Base-by-base conservation (phyloP, 129 eudicot genomes). In the Logfia minima region DNA sequence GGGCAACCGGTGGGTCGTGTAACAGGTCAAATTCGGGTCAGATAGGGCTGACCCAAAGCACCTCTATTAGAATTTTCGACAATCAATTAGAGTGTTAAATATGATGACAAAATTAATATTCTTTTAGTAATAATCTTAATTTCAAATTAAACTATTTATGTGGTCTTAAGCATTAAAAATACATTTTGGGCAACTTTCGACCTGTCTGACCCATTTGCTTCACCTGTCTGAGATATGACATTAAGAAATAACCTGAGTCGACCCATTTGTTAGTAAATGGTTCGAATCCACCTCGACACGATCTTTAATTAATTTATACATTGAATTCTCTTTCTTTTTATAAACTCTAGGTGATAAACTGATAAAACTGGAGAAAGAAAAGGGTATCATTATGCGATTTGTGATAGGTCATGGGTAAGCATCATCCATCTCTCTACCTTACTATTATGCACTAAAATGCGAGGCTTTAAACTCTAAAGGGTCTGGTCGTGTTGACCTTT, bases 391-490 rank as follows among this genome's bases (percentile, higher is more conserved):
- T 6, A 85, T 93, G 82, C 89, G 98, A 24, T 93, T 93, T 59
- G 97, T 93, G 31, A 93, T 93, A 60, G 98, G 98, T 70, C 98
- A 93, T 87, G 92, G 98, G 98, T 93, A 61, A 41, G 88, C n/a
- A 10, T 19, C 70, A 66, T 18, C 45, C 59, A 10, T 35, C 24
- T 48, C 23, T 5, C 53, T 43, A 55, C 76, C 73, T 70, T 64
- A 4, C 2, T 17, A 3, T 28, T 65, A 59, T 59, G 53, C 60
- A 21, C 14, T 19, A 48, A 62, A 81, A 60, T 29, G 4, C 11
- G 32, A 70, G 37, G 60, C 24, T 58, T 16, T 56, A 28, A 48
- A 74, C 48, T 4, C 13, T 41, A 28, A 24, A 32, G 26, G 60
- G 4, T 29, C 60, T 34, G 75, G 63, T 75, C 5, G 3, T 43